A percentile compares a stretch with the other conserved stretches of the same genome.
Conservation (phyloP, 768 basidiomycete species). For the Termitomyces sp. region DNA sequence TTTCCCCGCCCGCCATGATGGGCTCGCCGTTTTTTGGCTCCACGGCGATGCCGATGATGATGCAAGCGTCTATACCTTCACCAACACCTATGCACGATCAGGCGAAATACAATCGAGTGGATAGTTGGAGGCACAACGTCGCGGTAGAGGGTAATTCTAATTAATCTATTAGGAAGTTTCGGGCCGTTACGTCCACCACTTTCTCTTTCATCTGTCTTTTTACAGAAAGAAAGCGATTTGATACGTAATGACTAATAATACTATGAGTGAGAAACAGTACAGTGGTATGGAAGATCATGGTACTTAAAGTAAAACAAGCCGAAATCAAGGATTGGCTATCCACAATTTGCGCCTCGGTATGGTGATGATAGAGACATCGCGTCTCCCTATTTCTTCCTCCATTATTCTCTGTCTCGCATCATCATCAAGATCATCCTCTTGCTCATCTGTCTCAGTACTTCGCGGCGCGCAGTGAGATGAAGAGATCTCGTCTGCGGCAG, state of each 20-base stretch:
- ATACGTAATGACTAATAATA: constrained; percentile 12
- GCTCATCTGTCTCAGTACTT: constrained; percentile 50
- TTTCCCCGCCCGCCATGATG: constrained; percentile 63
- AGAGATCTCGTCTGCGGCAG: constrained; percentile 34
- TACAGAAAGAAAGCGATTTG: constrained; percentile 7
- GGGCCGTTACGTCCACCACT: neutral
- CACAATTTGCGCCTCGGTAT: constrained; percentile 70
- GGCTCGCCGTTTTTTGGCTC: constrained; percentile 61
- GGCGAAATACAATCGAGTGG: constrained; percentile 65
- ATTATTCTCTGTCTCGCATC: constrained; percentile 67
- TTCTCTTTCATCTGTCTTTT: neutral
- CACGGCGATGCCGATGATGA: constrained; percentile 46
- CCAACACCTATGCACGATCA: constrained; percentile 62
- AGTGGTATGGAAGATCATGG: neutral
- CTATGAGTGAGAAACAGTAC: neutral
- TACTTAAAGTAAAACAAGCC: neutral
- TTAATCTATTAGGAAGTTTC: neutral
- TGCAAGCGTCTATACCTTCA: constrained; percentile 42
- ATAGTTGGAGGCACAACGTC: constrained; percentile 78
- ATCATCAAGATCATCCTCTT: constrained; percentile 72
- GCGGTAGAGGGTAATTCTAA: constrained; percentile 54
- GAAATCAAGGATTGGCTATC: constrained; percentile 55
- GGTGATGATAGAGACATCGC: constrained; percentile 80
- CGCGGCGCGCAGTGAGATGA: constrained; percentile 34
- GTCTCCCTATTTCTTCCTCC: constrained; percentile 75